These are phyloP conservation scores for Glutinoglossum americanum DNA, from an alignment of 495 filamentous ascomycete genomes.

Conservation along the genomic window DNA sequence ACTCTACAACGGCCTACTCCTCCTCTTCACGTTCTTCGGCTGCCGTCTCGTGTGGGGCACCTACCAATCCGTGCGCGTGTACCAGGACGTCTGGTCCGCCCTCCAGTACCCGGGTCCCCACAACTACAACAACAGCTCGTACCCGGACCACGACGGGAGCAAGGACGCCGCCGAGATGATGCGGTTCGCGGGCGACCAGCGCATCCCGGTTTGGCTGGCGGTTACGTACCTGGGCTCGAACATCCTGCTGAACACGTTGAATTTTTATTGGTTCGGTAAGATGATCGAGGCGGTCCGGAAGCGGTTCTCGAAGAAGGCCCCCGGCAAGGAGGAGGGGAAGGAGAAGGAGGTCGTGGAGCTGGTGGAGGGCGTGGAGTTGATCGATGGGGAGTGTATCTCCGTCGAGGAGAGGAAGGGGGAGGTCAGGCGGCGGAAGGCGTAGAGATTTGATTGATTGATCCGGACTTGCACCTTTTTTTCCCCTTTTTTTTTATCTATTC, in stretches of 20 bases:
- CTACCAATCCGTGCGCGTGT: constrained; percentile 55
- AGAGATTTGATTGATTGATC: no score
- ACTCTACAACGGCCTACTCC: constrained; percentile 67
- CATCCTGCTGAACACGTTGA: constrained; percentile 60
- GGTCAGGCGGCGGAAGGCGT: not conserved
- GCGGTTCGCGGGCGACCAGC: constrained; percentile 24
- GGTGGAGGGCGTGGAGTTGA: not conserved
- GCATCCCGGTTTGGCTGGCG: constrained; percentile 63
- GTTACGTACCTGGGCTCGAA: constrained; percentile 56
- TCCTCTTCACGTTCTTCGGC: constrained; percentile 57
- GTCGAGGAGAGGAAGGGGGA: not conserved
- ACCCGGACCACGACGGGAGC: no score
- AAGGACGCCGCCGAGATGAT: constrained; percentile 20
- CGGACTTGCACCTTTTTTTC: no score
- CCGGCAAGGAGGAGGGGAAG: no score
- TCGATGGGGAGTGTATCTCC: not conserved
- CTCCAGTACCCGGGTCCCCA: constrained; percentile 16
- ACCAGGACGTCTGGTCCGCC: constrained; percentile 57
- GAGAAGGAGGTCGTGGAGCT: no score
- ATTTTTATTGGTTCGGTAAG: constrained; percentile 92
- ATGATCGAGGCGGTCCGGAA: constrained; percentile 87
- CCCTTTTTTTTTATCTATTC: no score
- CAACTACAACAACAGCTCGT: not conserved
- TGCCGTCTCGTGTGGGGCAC: constrained; percentile 86
- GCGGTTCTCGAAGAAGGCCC: constrained; percentile 33